Evolutionary conservation across 139 green algal species (phyloP).

Genomic region (Bryopsis sp.): DNA sequence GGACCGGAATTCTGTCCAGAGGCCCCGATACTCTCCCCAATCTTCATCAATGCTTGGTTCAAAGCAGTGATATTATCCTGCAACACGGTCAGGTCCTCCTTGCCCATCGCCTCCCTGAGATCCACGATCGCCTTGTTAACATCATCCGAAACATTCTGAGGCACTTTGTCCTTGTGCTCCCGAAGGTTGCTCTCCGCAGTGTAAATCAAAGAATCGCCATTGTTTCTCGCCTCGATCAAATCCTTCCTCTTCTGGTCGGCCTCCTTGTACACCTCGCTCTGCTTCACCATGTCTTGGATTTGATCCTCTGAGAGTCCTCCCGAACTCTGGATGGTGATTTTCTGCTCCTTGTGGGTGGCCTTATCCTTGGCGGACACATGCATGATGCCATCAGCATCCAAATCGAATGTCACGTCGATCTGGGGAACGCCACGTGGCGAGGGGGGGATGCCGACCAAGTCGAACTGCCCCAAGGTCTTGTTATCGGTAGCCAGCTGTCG

Average conservation of each 20-base stretch:
- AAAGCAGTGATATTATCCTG: slow-evolving; percentile 68
- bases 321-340: slow-evolving; percentile 80
- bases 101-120: slow-evolving; percentile 38
- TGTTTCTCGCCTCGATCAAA: slow-evolving; percentile 87
- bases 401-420: slow-evolving; percentile 96
- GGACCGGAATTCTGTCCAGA: neutral
- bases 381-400: slow-evolving; percentile 95
- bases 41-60: slow-evolving; percentile 89
- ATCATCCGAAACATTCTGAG: slow-evolving; percentile 72
- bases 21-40: slow-evolving; percentile 73
- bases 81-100: slow-evolving; percentile 54
- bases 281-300: slow-evolving; percentile 89
- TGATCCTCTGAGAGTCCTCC: slow-evolving; percentile 83
- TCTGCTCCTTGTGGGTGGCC: slow-evolving; percentile 91
- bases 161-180: slow-evolving; percentile 90
- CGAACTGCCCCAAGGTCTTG: slow-evolving; percentile 98
- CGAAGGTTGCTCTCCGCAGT: slow-evolving; percentile 75
- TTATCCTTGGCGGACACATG: slow-evolving; percentile 92
- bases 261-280: slow-evolving; percentile 75
- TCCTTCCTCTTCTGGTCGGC: slow-evolving; percentile 89
- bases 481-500: slow-evolving; percentile 98
- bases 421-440: slow-evolving; percentile 89
- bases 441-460: slow-evolving; percentile 93
- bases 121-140: slow-evolving; percentile 75
- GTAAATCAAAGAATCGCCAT: slow-evolving; percentile 86